Base-by-base conservation (phyloP, 805 yeast species). In the Lipomyces starkeyi region DNA sequence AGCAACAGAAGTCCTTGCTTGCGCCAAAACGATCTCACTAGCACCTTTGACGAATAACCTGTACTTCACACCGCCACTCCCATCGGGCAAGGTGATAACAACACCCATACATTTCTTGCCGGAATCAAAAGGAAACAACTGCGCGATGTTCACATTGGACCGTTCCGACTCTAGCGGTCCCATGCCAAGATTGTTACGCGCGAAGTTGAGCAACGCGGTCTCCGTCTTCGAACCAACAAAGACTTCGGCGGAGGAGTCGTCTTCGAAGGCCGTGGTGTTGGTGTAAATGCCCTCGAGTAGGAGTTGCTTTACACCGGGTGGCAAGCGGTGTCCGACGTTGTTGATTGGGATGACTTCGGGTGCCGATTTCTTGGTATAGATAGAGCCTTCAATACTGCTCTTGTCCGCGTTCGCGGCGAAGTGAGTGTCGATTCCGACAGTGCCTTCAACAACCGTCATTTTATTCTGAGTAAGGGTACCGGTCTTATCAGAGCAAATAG, bases 401-500 rank as follows among this genome's bases (percentile, higher is more conserved):
- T 64, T 29, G 20, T 27, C 57, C 17, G 27, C 61, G 58, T 53
- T 58, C 20, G 49, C 20, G 6, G 71, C 59, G 73, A 89, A 88
- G 58, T 81, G 82, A n/a, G 78, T 66, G 55, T 79, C 78, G 1
- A 58, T 35, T 9, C 95, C 96, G 40, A 93, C 75, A 32, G 85
- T 80, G 2, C 95, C 97, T 65, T 84, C 85, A 11, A 93, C 97
- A 5, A 95, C 93, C 52, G 92, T 86, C 99, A 95, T 95, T 75
- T 83, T 84, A 78, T 95, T 95, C 78, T 93, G 97, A 1, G 99
- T 95, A 66, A 95, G 83, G 13, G 99, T 95, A 68, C 99, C 99
- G 0, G 99, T 95, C 78, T 95, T 94, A 81, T 95, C 99, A 0
- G 98, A 93, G 79, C 99, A 95, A 62, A 95, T 84, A 3, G 97